Evolutionary conservation across 2,329 filamentous ascomycete genomes (phyloP), one percentile per base, ranked within the genome.

Genomic region (Neopestalotiopsis rosae): DNA sequence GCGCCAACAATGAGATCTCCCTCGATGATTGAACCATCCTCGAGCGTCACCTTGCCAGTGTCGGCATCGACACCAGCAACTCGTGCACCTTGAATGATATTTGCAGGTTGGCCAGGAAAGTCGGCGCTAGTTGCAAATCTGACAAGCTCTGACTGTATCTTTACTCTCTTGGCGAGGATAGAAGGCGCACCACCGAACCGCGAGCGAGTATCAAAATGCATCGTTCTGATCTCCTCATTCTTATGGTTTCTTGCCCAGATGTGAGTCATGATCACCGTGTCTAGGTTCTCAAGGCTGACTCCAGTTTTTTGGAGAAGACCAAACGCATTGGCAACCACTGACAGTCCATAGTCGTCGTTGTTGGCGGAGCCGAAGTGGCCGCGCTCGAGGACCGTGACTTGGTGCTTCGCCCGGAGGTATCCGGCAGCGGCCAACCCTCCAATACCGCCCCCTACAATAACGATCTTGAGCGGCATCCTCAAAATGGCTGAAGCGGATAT

Each of bases 361-460:
- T 65, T 64, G 45, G 72, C 45, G 5, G 59, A 71, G 61, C 72
- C 71, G 5, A 72, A 69, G 6, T 66, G 66, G 57, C 72, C 70
- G 13, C 73, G 72, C 66, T 75, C 73, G n/a, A 74, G 70, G 20
- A 75, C 65, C 1, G 72, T 74, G 61, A 75, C 74, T 13, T 72
- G 28, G 64, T 75, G 74, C 17, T 72, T 69, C n/a, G 63, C 70
- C 28, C 74, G 72, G 20, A 74, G 71, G 59, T 69, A 74, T n/a
- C 71, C 71, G 20, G 74, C 74, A 5, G 72, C 74, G n/a, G 74
- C 68, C 9, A 74, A 68, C 1, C 74, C 72, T 9, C 72, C 74
- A 13, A 75, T 71, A n/a, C 74, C 74, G 14, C 69, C 70, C 5
- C 73, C 74, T 6, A 72, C 72, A 14, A 74, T 71, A 52, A 75